A percentile compares a stretch with the other conserved stretches of the same genome.
phyloP scores from a whole-genome alignment of 2,329 filamentous ascomycete genomes.

The Kalaharituber pfeilii region DNA sequence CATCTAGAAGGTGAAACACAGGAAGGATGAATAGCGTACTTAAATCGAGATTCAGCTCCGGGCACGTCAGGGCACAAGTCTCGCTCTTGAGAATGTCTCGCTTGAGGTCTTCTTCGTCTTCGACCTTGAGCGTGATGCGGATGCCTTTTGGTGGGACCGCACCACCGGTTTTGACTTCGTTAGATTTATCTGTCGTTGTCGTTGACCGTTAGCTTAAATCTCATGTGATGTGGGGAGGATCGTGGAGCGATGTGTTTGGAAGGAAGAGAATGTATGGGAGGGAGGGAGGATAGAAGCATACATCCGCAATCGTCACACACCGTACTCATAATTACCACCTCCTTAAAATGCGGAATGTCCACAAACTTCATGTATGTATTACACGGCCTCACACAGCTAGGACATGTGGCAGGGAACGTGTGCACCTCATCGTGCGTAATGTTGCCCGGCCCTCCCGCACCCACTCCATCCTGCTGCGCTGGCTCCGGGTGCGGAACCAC shows the following conservation, averaged over 20 bases:
- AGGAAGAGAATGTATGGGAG: background rate
- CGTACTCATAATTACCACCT: slow-evolving; percentile 90
- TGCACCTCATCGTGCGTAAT: slow-evolving; percentile 88
- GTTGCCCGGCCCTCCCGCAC: slow-evolving; percentile 31
- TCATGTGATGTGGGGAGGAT: background rate
- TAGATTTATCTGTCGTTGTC: slow-evolving; percentile 46
- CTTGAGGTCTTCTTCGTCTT: slow-evolving; percentile 53
- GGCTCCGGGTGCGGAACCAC: slow-evolving; percentile 8
- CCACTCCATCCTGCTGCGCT: slow-evolving; percentile 1
- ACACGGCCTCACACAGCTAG: slow-evolving; percentile 72
- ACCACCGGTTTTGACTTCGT: slow-evolving; percentile 94
- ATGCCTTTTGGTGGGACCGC: slow-evolving; percentile 74
- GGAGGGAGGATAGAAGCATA: slow-evolving; percentile 16
- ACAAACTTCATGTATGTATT: slow-evolving; percentile 98
- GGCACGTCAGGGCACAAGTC: slow-evolving; percentile 70
- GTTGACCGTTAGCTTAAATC: background rate
- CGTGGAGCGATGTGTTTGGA: background rate
- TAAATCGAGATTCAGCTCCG: slow-evolving; percentile 70
- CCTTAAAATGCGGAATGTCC: slow-evolving; percentile 93
- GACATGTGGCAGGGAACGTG: slow-evolving; percentile 77
- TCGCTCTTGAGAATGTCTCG: slow-evolving; percentile 95
- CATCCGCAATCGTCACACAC: slow-evolving; percentile 77
- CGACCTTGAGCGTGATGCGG: slow-evolving; percentile 61
- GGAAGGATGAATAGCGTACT: no score
- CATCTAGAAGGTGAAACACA: no score